Evolutionary conservation across 176 grass and related monocot genomes (phyloP).

Genomic region (Lolium perenne): DNA sequence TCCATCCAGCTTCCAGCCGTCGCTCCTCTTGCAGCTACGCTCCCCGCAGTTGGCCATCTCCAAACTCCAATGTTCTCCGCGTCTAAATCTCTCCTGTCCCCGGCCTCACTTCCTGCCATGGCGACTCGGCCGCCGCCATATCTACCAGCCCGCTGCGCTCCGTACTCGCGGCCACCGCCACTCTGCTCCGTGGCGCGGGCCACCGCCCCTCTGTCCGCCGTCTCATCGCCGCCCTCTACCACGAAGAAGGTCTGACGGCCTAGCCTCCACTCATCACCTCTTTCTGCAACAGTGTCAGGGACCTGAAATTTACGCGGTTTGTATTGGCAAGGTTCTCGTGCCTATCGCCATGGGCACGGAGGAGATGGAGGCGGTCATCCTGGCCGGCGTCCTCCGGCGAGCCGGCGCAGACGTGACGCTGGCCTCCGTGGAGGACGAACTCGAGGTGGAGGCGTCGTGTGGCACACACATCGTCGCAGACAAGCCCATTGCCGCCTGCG

Average conservation of each 20-base stretch:
- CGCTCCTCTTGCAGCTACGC: background rate
- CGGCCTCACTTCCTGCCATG: conserved; percentile 4
- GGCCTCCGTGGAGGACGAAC: conserved; percentile 68
- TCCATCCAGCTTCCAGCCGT: background rate
- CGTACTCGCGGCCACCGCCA: background rate
- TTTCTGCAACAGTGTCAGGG: background rate
- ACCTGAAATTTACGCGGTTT: background rate
- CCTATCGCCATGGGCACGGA: conserved; percentile 92
- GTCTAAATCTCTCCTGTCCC: background rate
- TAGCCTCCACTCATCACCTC: background rate
- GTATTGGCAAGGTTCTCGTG: conserved; percentile 66
- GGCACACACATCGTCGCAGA: conserved; percentile 75
- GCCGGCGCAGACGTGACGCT: conserved; percentile 76
- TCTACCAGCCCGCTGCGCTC: background rate
- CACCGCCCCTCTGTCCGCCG: conserved; percentile 11
- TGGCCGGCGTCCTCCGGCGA: conserved; percentile 71
- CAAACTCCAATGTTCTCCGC: conserved; percentile 34
- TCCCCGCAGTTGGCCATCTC: background rate
- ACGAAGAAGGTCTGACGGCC: conserved; percentile 65
- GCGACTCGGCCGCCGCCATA: background rate
- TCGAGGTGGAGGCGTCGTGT: conserved; percentile 72
- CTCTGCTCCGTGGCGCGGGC: background rate
- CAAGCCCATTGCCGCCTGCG: conserved; percentile 65
- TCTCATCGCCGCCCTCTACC: conserved; percentile 11
- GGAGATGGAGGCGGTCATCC: conserved; percentile 86